Conservation (phyloP, 2,329 filamentous ascomycete genomes). For the Colletotrichum salicis region DNA sequence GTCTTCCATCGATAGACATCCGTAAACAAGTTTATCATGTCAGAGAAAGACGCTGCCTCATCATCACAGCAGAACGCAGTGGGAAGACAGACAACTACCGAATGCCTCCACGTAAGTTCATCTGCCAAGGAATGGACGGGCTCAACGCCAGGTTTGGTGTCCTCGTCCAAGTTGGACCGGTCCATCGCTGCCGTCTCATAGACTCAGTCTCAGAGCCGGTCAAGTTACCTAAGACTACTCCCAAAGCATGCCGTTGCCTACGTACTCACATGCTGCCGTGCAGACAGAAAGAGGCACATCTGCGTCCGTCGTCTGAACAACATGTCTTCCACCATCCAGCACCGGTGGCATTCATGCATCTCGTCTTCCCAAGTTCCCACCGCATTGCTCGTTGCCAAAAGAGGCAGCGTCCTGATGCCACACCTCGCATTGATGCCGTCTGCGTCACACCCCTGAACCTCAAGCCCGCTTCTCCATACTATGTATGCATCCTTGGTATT, state of each 20-base stretch:
- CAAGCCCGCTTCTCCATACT: constrained; percentile 22
- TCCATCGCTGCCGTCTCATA: not conserved
- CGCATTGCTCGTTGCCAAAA: constrained; percentile 16
- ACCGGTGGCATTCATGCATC: not conserved
- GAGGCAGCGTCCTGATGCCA: constrained; percentile 12
- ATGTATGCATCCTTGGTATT: not conserved
- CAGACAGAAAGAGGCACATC: not conserved
- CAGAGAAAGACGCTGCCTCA: not conserved
- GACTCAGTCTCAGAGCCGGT: not conserved
- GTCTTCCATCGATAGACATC: not conserved
- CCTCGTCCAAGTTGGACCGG: not conserved
- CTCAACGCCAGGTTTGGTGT: not conserved
- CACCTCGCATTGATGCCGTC: constrained; percentile 31
- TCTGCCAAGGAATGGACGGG: not conserved
- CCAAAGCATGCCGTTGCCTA: not conserved
- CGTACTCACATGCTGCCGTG: not conserved
- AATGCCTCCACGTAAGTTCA: not conserved
- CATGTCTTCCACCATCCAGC: not conserved
- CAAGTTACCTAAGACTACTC: not conserved
- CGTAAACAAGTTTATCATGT: not conserved
- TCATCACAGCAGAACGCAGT: not conserved
- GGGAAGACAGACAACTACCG: not conserved
- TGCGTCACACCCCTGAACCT: constrained; percentile 26
- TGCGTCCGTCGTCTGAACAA: constrained; percentile 30
- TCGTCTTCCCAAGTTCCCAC: not conserved